Evolutionary conservation across 1,139 yeast species (phyloP), one percentile per base, ranked within the genome.

Genomic region (Arxiozyma telluris): DNA sequence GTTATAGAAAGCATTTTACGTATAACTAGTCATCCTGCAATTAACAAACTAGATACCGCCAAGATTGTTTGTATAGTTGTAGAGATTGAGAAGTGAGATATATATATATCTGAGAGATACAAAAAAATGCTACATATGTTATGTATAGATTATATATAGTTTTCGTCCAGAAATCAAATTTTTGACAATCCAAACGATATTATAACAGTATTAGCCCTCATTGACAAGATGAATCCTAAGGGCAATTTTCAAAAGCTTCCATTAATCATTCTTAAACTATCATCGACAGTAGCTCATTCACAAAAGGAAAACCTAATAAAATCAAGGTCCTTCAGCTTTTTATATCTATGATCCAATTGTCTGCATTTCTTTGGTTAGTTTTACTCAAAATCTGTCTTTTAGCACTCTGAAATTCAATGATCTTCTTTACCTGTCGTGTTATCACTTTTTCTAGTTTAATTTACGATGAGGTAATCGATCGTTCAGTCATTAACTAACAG

Each of bases 11-110:
- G 80, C 44, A 70, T 78, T 25, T 67, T 82, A 18, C 74, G 81
- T 23, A 84, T 76, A 1, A 61, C 78, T 50, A 73, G 76, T 2
- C 86, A 82, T 61, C 73, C 84, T 51, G 71, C 73, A 41, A 78
- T 80, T 58, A 73, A 80, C 23, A 75, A 59, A 44, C 47, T 82
- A 48, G 77, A 82, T 18, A 81, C 86, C 0, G 86, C 86, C 0
- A 84, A 84, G 18, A 76, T 81, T 76, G 77, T 82, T 22, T 83
- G 83, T 9, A 71, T 80, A 25, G 78, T 81, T 5, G 76, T 81
- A n/a, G 77, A 75, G 60, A 80, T 46, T 11, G 22, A 38, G 15
- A 44, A 43, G 30, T 43, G n/a, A 20, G 6, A 21, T 42, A 21
- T 5, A 11, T 8, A 12, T 12, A 34, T 34, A 34, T 34, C 8